phyloP scores from a whole-genome alignment of 345 rosid genomes.

The Geranium brycei region DNA sequence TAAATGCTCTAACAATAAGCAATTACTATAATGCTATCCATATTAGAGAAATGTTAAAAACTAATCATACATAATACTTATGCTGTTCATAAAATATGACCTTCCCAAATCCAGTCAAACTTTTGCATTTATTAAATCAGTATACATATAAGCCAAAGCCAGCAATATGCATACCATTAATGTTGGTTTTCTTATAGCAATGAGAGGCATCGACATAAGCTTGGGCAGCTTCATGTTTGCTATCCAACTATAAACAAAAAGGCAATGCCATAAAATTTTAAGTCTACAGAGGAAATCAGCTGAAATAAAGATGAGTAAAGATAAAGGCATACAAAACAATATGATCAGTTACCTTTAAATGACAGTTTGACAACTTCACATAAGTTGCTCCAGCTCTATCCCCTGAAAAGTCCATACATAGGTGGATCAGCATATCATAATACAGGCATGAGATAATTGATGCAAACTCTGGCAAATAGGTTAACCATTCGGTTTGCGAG shows the following conservation, averaged over 20 bases:
- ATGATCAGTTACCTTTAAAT: constrained; percentile 35
- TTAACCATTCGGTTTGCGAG: too few species aligned
- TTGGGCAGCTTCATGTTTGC: constrained; percentile 82
- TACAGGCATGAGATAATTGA: too few species aligned
- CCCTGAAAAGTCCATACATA: constrained; percentile 34
- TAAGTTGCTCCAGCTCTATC: constrained; percentile 67
- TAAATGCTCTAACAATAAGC: too few species aligned
- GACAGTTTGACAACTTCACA: constrained; percentile 62
- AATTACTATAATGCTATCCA: too few species aligned
- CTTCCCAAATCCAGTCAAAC: too few species aligned
- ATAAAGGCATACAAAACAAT: neutral
- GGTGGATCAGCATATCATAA: too few species aligned
- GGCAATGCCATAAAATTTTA: neutral
- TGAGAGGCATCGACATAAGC: constrained; percentile 84
- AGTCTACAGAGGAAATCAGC: neutral
- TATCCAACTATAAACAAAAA: constrained; percentile 39
- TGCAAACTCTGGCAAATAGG: too few species aligned
- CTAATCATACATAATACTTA: too few species aligned
- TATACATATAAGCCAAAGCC: neutral
- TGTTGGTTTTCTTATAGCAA: constrained; percentile 67
- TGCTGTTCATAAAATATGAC: too few species aligned
- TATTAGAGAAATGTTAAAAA: too few species aligned
- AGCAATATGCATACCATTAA: constrained; percentile 37
- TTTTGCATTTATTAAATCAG: too few species aligned
- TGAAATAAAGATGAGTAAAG: neutral